Evolutionary conservation across 768 basidiomycete species (phyloP), one percentile per base, ranked within the genome.

Genomic region (Dictyophora rubrovolvata): DNA sequence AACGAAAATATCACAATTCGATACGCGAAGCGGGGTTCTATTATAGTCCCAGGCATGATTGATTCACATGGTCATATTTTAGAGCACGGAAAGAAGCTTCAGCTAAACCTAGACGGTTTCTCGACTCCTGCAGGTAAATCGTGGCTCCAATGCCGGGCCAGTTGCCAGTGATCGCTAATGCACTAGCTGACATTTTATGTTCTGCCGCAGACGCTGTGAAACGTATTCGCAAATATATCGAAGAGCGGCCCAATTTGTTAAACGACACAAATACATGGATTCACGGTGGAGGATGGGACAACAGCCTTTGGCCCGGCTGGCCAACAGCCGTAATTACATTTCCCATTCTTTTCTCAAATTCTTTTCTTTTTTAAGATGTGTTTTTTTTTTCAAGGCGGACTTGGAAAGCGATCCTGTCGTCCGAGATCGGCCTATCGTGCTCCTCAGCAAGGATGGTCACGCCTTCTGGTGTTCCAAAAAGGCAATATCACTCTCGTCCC

Each of bases 31-130:
- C 66, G 75, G 46, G 82, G 79, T 16, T 76, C 75, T 21, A 78
- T 84, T 53, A 70, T 90, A 12, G 80, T 89, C 6, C 89, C 89
- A 0, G 89, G 89, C 18, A 73, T 59, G 49, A 59, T 61, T 86
- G 90, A 93, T 69, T 82, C 89, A 0, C 90, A 93, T 69, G 89
- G 84, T 0, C 91, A 93, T 67, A 71, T 91, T 18, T 66, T 91
- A 35, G 75, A 81, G 33, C 87, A 90, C 63, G 92, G 91, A 0
- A 82, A 80, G 62, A 85, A 82, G 69, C 74, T 74, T 69, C 77
- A 85, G 56, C 79, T 93, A 3, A 78, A 82, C 48, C 73, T 93
- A 1, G 72, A 77, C n/a, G 78, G 75, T 10, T 76, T 83, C 23
- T 66, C 64, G 6, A 87, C 87, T 0, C 71, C 86, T 1, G 67